A percentile compares a stretch with the other conserved stretches of the same genome.
Conservation (phyloP, 2,329 filamentous ascomycete species). For the Nemania serpens region DNA sequence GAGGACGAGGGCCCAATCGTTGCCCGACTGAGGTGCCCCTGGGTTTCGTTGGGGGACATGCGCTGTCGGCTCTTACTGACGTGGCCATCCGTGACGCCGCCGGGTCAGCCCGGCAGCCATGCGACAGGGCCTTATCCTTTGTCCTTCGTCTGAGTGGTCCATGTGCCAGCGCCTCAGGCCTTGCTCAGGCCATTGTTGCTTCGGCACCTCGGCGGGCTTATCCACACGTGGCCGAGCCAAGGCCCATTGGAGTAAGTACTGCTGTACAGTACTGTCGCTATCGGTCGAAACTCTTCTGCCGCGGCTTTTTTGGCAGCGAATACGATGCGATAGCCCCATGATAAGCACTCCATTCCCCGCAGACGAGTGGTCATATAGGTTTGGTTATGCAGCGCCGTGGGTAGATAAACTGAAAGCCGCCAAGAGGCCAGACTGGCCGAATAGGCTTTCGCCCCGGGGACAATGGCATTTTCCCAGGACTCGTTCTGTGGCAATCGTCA, state of each 20-base stretch:
- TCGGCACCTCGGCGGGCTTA: conserved; percentile 12
- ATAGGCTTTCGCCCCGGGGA: conserved; percentile 11
- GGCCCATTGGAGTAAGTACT: conserved; percentile 20
- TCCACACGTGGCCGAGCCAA: conserved; percentile 29
- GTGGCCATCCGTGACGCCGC: conserved; percentile 26
- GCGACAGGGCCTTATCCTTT: conserved; percentile 19
- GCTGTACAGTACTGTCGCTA: neutral
- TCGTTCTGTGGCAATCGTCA: conserved; percentile 5
- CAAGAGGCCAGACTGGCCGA: conserved; percentile 18
- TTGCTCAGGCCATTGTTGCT: conserved; percentile 21
- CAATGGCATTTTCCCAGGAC: conserved; percentile 1
- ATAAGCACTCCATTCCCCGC: conserved; percentile 19
- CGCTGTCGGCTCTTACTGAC: conserved; percentile 24
- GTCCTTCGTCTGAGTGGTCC: conserved; percentile 14
- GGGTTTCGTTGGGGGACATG: conserved; percentile 25
- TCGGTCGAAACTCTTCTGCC: conserved; percentile 16
- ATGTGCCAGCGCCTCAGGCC: conserved; percentile 20
- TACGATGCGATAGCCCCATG: conserved; percentile 10
- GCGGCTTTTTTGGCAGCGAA: conserved; percentile 13
- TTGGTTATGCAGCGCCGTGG: conserved; percentile 16
- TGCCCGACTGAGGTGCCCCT: conserved; percentile 19
- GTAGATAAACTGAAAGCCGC: conserved; percentile 2
- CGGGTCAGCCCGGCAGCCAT: conserved; percentile 24
- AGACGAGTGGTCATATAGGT: conserved; percentile 12
- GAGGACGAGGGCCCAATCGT: conserved; percentile 22